Conservation (phyloP, 1,139 yeast species). For the Candida sanyaensis region DNA sequence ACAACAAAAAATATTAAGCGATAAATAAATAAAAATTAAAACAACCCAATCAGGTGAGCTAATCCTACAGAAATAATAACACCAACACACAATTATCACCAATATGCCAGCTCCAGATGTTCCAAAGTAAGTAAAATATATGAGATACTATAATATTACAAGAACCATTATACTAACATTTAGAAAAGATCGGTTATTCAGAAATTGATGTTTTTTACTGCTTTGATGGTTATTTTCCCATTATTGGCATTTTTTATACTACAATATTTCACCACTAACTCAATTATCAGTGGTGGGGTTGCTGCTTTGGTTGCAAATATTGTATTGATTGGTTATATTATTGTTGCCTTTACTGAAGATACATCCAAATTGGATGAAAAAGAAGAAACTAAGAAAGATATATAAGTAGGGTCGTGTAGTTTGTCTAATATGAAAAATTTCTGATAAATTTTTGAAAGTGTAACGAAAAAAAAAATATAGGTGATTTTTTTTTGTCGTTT, state of each 20-base stretch:
- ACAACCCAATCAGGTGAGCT: neutral
- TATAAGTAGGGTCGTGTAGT: conserved; percentile 7
- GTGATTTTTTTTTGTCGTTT: neutral
- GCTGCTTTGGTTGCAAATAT: conserved; percentile 89
- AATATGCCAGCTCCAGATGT: conserved; percentile 49
- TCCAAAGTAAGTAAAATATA: conserved; percentile 52
- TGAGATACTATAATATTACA: too few species aligned
- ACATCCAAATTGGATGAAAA: conserved; percentile 37
- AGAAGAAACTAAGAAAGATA: conserved; percentile 14
- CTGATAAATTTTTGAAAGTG: neutral
- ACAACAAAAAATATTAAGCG: neutral
- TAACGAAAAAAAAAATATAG: too few species aligned
- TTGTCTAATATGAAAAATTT: neutral
- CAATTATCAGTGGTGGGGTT: conserved; percentile 81
- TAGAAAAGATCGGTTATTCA: conserved; percentile 54
- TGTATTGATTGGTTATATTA: conserved; percentile 81
- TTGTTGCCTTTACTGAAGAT: conserved; percentile 86
- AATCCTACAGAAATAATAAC: neutral
- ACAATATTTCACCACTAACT: conserved; percentile 57
- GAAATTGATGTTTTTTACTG: conserved; percentile 84
- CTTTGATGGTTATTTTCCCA: conserved; percentile 84
- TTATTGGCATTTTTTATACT: conserved; percentile 67
- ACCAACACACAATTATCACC: too few species aligned
- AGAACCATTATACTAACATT: conserved; percentile 16
- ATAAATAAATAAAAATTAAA: too few species aligned